A percentile compares a stretch with the other conserved stretches of the same genome.
phyloP scores from a whole-genome alignment of 192 early-diverging fungal species.

The Gamsiella multidivaricata region DNA sequence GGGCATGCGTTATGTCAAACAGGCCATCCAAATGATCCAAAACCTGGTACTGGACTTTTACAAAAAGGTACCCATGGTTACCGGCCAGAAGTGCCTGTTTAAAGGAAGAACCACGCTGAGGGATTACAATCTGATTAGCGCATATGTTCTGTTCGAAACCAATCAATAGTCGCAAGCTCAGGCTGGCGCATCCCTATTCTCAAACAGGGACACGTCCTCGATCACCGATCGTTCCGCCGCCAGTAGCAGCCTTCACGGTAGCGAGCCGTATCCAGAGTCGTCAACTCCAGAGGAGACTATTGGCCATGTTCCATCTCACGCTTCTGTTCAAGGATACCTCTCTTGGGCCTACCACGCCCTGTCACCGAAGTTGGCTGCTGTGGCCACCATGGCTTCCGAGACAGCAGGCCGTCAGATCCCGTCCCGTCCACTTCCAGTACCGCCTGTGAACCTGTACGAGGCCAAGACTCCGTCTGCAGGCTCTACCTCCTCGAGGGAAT shows the following conservation, averaged over 20 bases:
- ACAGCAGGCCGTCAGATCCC: conserved; percentile 19
- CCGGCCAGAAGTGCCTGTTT: not conserved
- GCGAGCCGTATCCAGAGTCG: not conserved
- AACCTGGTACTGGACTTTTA: conserved; percentile 39
- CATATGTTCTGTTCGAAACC: too few relatives aligned
- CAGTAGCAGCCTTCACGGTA: too few relatives aligned
- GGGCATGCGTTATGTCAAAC: conserved; percentile 47
- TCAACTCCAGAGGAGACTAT: not conserved
- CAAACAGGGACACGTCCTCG: too few relatives aligned
- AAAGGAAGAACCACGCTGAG: too few relatives aligned
- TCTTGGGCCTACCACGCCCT: conserved; percentile 34
- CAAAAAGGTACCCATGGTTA: conserved; percentile 22
- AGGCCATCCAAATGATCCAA: conserved; percentile 32
- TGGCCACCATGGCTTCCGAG: conserved; percentile 39
- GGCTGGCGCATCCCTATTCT: too few relatives aligned
- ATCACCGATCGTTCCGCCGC: too few relatives aligned
- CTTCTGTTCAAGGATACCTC: conserved; percentile 4
- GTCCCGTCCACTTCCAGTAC: conserved; percentile 27
- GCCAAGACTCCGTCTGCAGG: conserved; percentile 8
- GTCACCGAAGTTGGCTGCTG: conserved; percentile 36
- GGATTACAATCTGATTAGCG: too few relatives aligned
- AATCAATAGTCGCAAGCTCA: too few relatives aligned
- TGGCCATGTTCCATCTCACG: not conserved
- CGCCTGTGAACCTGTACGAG: conserved; percentile 24
- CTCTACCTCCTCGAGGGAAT: conserved; percentile 12